Conservation (phyloP, 768 basidiomycete species). For the Crassisporium funariophilum region DNA sequence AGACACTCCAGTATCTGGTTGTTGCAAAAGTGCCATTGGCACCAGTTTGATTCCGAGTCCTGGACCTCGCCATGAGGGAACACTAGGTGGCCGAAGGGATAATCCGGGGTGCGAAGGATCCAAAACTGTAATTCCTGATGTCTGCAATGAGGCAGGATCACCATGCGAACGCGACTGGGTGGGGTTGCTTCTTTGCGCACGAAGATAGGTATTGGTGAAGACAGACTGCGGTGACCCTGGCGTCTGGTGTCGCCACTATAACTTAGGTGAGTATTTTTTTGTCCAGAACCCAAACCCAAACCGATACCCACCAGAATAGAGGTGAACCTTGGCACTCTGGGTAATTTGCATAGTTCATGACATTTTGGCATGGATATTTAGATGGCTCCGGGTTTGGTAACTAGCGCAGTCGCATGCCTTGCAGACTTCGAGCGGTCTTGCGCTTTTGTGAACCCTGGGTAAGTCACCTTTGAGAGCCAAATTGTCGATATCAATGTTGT, state of each 20-base stretch:
- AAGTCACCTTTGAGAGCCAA: too few relatives aligned
- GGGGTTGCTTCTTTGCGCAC: too few relatives aligned
- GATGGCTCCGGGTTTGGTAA: too few relatives aligned
- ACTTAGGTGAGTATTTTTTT: background rate
- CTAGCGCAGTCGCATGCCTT: too few relatives aligned
- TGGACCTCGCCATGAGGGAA: constrained; percentile 8
- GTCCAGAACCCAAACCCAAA: background rate
- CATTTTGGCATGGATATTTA: constrained; percentile 23
- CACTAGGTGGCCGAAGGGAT: background rate
- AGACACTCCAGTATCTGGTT: background rate
- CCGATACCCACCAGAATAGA: constrained; percentile 36
- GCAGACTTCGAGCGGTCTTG: too few relatives aligned
- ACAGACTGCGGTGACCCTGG: constrained; percentile 35
- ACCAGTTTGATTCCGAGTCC: constrained; percentile 14
- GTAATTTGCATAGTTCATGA: constrained; percentile 36
- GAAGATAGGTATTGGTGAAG: constrained; percentile 4
- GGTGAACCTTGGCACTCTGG: constrained; percentile 31
- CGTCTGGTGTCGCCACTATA: constrained; percentile 43
- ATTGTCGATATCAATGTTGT: too few relatives aligned
- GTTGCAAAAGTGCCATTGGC: constrained; percentile 18
- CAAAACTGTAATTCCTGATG: constrained; percentile 13
- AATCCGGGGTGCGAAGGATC: constrained; percentile 30
- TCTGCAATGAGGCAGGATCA: background rate
- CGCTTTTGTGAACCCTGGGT: too few relatives aligned
- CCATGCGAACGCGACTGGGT: background rate